Base-by-base conservation (phyloP, 2,329 filamentous ascomycete genomes). In the Hymenoscyphus repandus region DNA sequence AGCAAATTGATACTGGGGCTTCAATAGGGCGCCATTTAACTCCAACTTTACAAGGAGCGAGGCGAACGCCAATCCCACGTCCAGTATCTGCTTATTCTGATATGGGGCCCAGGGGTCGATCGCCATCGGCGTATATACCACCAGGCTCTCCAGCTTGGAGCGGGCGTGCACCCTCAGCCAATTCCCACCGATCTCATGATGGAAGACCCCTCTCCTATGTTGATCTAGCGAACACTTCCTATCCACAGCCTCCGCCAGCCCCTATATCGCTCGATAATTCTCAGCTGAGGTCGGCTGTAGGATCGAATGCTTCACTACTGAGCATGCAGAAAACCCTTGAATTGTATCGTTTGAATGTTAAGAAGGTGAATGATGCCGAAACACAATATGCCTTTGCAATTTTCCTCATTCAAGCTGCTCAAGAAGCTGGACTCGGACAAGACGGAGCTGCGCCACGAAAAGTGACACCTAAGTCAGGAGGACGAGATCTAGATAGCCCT, bases 361-460 rank as follows among this genome's bases (percentile, higher is more conserved):
- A 96, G 73, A 99, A 99, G 74, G 95, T 93, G 2, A 93, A 87
- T 56, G 90, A 96, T 68, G 78, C 85, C 13, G 85, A 87, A 3
- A 88, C 95, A 32, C 90, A 96, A 69, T 97, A 97, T 69, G 93
- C 95, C 30, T 97, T 99, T 70, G 93, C 93, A 2, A 80, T 97
- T 34, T 96, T 95, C 68, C 83, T 99, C 74, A 86, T 97, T 59
- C 88, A 91, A 42, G 86, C 90, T 1, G 91, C 92, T 37, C 86
- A 90, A 66, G 88, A 95, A 65, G 80, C 87, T 65, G 83, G 82
- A 2, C 63, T 85, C 17, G 74, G 79, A 53, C 67, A 72, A 41
- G 72, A 77, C 1, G 74, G 77, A 49, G 53, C 52, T 27, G 33
- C 50, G 22, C 48, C 57, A 13, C 45, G 50, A 13, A 64, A 62